Evolutionary conservation across 768 basidiomycete species (phyloP), one percentile per base, ranked within the genome.

Genomic region (Gyrodon lividus): DNA sequence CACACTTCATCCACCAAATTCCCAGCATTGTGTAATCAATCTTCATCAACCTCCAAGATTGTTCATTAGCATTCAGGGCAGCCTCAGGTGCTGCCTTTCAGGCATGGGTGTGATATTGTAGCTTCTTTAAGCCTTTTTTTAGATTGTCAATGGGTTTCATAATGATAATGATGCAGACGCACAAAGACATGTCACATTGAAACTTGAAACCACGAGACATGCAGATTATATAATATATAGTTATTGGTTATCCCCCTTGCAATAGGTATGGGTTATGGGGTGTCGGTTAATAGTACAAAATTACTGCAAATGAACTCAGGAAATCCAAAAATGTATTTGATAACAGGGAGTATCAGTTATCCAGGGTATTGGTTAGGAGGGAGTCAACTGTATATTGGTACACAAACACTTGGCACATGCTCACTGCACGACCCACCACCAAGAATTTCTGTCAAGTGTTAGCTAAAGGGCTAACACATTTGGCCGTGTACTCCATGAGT

Each of bases 1-100:
- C 24, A 35, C 45, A 63, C 56, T 53, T 62, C 61, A 53, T 64
- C 55, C 40, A 66, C 55, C 22, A 61, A 45, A 49, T 66, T 63
- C 22, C 55, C 59, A 23, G 41, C 52, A 58, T 55, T 47, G 46
- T 66, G 61, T n/a, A 66, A 51, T 58, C 58, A 66, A 33, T 55
- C 51, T 44, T 58, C 48, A 45, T 64, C 63, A 31, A 28, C 41
- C 6, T 52, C 34, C 5, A 56, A 57, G 24, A 65, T 60, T 40
- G 33, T 48, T 61, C 30, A 40, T 52, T 57, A 19, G 49, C 45
- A 46, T 51, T 52, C 20, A 61, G 48, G 17, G 50, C 38, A 16
- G 48, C 33, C 30, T 57, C 14, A 20, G 60, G 50, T 31, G 23
- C 17, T n/a, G 38, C 45, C 42, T 48, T 56, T n/a, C 60, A 22